Evolutionary conservation across 305 asterid species (phyloP), one percentile per base, ranked within the genome.

Genomic region (Fraxinus ornus): DNA sequence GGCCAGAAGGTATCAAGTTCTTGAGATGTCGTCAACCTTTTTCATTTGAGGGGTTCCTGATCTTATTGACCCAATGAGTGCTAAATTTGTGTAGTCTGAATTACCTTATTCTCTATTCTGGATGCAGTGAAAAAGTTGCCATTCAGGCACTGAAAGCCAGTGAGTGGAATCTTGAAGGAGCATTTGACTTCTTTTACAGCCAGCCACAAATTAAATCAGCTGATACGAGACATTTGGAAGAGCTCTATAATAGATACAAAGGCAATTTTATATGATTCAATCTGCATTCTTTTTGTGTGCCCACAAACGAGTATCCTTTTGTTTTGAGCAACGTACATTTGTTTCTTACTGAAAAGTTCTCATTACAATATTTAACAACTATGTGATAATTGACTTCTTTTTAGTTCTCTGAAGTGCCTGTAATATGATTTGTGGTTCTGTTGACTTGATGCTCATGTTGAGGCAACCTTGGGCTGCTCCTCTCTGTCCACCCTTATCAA

Each of bases 121-220:
- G 32, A 81, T 87, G 85, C 93, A 96, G 99, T 86, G 99, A 96
- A 84, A 96, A 96, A 86, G 86, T 89, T 83, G 95, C 98, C 62
- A 86, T 91, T 89, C 98, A 93, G 87, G 90, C 97, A 80, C 83
- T 96, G 86, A 96, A 94, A 89, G 85, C 97, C 82, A 89, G 98
- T 86, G 98, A 93, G 79, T 96, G 98, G 98, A 94, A 92, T 83
- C 93, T 94, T 82, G 99, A 96, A 88, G 98, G 98, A 86, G 99
- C 99, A 75, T 96, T 96, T 80, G 98, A 96, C 84, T 80, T 91
- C 75, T 96, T 92, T 89, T 96, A 96, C 90, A 96, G 93, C 89
- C 97, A 96, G 82, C 91, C 97, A 41, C 95, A 92, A 22, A 32
- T 88, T 81, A 96, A 91, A 88, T 85, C 97, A 60, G 90, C 98